Percentiles rank a stretch among this genome's conserved stretches.
Evolutionary conservation across 768 basidiomycete genomes (phyloP).

Genomic region (Agaricus sinodeliciosus): DNA sequence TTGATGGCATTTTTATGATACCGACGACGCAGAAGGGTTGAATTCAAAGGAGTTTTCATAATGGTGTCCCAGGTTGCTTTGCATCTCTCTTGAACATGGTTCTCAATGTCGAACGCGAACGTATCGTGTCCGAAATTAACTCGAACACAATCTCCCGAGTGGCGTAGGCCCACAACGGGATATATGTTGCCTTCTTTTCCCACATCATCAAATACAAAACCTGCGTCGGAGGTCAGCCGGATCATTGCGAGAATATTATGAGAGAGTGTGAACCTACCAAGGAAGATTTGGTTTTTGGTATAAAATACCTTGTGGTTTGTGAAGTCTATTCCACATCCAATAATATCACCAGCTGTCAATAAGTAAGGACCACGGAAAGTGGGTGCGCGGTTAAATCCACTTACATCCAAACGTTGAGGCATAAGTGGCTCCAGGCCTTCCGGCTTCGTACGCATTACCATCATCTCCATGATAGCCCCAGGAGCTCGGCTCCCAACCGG

Average conservation of each 20-base stretch:
- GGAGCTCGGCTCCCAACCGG: constrained; percentile 80
- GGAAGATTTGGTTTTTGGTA: constrained; percentile 77
- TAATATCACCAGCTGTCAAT: constrained; percentile 67
- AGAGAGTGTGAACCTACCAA: constrained; percentile 37
- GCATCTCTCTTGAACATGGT: constrained; percentile 69
- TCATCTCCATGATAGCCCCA: constrained; percentile 96
- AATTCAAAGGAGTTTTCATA: constrained; percentile 46
- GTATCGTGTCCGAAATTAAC: constrained; percentile 86
- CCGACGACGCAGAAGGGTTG: constrained; percentile 24
- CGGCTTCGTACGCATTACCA: constrained; percentile 69
- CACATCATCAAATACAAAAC: constrained; percentile 65
- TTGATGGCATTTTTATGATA: constrained; percentile 16
- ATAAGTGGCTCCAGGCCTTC: constrained; percentile 65
- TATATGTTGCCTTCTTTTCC: constrained; percentile 63
- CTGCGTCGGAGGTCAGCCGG: constrained; percentile 27
- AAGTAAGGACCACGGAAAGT: not conserved
- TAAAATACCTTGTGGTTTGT: constrained; percentile 75
- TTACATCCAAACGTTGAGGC: constrained; percentile 78
- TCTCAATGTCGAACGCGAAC: constrained; percentile 89
- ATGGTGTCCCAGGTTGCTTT: constrained; percentile 64
- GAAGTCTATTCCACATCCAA: constrained; percentile 94
- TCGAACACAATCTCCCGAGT: constrained; percentile 67
- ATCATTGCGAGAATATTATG: not conserved
- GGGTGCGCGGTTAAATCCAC: constrained; percentile 16
- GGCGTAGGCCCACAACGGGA: constrained; percentile 86